These are phyloP conservation scores for Haberlea rhodopensis DNA, from an alignment of 257 asterid genomes.

Conservation along the genomic window DNA sequence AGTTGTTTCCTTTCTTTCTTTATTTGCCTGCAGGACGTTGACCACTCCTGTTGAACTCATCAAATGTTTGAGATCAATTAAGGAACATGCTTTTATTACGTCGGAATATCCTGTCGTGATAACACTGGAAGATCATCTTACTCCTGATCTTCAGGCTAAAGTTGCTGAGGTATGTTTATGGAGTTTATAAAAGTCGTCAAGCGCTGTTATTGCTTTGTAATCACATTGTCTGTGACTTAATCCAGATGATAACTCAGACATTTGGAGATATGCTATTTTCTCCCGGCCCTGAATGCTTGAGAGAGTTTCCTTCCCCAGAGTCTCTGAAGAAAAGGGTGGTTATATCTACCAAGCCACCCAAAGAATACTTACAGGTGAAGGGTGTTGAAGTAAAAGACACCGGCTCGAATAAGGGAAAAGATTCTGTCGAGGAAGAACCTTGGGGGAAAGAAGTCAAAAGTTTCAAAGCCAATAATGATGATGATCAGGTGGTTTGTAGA, in stretches of 20 bases:
- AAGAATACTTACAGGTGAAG: slow-evolving; percentile 49
- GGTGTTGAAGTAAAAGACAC: slow-evolving; percentile 32
- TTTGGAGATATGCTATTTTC: slow-evolving; percentile 65
- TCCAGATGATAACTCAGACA: slow-evolving; percentile 72
- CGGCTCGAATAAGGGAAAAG: slow-evolving; percentile 29
- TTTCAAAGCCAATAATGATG: slow-evolving; percentile 22
- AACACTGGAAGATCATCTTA: slow-evolving; percentile 82
- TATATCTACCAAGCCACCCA: slow-evolving; percentile 81
- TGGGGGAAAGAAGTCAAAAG: slow-evolving; percentile 44
- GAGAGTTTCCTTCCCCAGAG: slow-evolving; percentile 70
- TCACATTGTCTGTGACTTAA: slow-evolving; percentile 23
- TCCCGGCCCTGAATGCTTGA: slow-evolving; percentile 45
- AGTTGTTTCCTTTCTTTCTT: not conserved
- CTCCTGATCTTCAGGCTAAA: slow-evolving; percentile 66
- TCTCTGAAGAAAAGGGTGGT: slow-evolving; percentile 48
- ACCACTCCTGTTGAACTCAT: slow-evolving; percentile 68
- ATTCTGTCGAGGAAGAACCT: slow-evolving; percentile 32
- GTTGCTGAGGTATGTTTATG: slow-evolving; percentile 57
- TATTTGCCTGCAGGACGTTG: slow-evolving; percentile 49
- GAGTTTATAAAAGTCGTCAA: slow-evolving; percentile 11
- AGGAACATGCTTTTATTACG: slow-evolving; percentile 60
- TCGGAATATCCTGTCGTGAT: slow-evolving; percentile 73
- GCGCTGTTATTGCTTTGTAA: slow-evolving; percentile 1
- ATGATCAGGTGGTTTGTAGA: slow-evolving; percentile 42
- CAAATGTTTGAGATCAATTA: slow-evolving; percentile 75